Evolutionary conservation across 2,329 filamentous ascomycete genomes (phyloP), one percentile per base, ranked within the genome.

Genomic region (Alternaria consortialis): DNA sequence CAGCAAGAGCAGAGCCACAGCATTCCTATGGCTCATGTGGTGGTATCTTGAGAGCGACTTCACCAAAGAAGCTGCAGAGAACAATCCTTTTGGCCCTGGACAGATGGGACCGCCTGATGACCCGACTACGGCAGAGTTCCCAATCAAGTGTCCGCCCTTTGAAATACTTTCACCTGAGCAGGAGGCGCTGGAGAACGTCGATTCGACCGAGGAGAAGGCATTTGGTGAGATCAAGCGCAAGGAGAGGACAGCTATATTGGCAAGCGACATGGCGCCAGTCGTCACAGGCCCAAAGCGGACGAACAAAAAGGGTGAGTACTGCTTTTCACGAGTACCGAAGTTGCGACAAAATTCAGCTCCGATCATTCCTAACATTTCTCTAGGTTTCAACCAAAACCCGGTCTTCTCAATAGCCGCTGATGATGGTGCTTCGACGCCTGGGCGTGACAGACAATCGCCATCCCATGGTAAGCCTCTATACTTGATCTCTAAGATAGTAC

Each of bases 1-100:
- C 58, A 98, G 94, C 79, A 82, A 84, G 68, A 97, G 92, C 63
- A 88, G 95, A 64, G 94, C 95, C 1, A 89, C 84, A 44, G 94
- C 94, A 0, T 99, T 99, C 70, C 82, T 99, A 20, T 99, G 95
- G 95, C 84, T 99, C 65, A 96, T 99, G 89, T 99, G 95, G 95
- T 97, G 95, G 84, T 98, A 99, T 75, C 86, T 99, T 17, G 95
- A 99, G 77, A 97, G 94, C 29, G 93, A 97, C 76, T 98, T 97
- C 69, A 92, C 92, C 0, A 88, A 91, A 69, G 92, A 97, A 72
- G 93, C 92, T 57, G 94, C 93, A 44, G 86, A 92, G 48, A 90
- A 92, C 69, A 99, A 99, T 73, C 95, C 95, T 0, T 99, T 97
- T 71, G 95, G 95, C 0, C 78, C 77, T 11, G 83, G 83, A n/a